Base-by-base conservation (phyloP, 73 alveolate species). In the Paramecium sexaurelia region DNA sequence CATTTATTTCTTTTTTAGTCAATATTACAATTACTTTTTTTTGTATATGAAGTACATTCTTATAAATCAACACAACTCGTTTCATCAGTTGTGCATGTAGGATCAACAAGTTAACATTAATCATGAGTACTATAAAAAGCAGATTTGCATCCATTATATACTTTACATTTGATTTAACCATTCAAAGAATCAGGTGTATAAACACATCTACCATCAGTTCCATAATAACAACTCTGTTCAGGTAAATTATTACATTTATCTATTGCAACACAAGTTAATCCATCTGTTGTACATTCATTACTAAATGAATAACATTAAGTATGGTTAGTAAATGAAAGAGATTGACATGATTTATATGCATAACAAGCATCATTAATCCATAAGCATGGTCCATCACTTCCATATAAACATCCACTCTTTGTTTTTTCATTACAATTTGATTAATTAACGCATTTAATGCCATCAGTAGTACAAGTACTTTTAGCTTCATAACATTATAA, bases 381-480 rank as follows among this genome's bases (percentile, higher is more conserved):
- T 45, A 78, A 78, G 24, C 90, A 78, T 20, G 90, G 90, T 41
- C 90, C 90, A 78, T 78, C 90, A 37, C 47, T 36, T 41, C 90
- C 90, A 78, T 39, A 37, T 6, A 10, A 78, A 43, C 90, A 78
- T 8, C 55, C 68, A 24, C 29, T 33, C 55, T 78, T 36, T 40
- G 73, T 61, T 22, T 78, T 78, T 40, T 1, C 2, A 37, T 8
- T 17, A 78, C 90, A 78, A 7, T 22, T 41, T 22, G n/a, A 7
- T 78, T 78, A 45, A 40, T 8, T 40, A 6, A 78, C 55, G 41
- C 90, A 78, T 22, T 39, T 78, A 3, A 24, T 33, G 6, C 90
- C 90, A 78, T 78, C 73, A 2, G 75, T 41, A 6, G 90, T 78
- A 78, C 90, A 78, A n/a, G 75, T 78, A 29, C 40, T 29, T 13